Percentiles rank a stretch among this genome's conserved stretches.
These are phyloP conservation scores for Rhizophora mangle DNA, from an alignment of 345 rosid genomes.

Conservation along the genomic window DNA sequence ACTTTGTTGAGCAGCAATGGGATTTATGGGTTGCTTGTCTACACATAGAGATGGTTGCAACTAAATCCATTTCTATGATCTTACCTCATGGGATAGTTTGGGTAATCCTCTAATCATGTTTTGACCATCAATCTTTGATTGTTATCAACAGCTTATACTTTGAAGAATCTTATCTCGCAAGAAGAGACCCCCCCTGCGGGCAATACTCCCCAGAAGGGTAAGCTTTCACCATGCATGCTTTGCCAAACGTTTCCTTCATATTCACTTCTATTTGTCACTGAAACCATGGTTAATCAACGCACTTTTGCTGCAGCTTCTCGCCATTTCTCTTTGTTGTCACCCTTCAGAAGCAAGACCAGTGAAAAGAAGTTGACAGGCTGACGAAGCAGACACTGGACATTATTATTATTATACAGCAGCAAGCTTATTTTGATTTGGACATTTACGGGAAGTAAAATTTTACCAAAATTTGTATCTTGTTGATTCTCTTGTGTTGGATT, in stretches of 20 bases:
- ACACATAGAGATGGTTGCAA: no score
- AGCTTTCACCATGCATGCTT: conserved; percentile 20
- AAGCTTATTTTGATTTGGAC: conserved; percentile 10
- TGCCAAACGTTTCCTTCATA: not conserved
- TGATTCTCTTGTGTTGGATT: not conserved
- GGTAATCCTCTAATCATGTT: not conserved
- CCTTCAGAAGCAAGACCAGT: conserved; percentile 73
- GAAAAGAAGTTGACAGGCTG: conserved; percentile 51
- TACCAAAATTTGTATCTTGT: conserved; percentile 3
- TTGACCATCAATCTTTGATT: conserved; percentile 23
- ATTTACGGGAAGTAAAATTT: conserved; percentile 14
- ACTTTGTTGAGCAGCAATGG: no score
- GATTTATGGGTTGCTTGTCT: no score
- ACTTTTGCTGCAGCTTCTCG: conserved; percentile 59
- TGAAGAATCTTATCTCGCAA: conserved; percentile 85
- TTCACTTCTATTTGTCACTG: not conserved
- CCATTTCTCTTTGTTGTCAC: conserved; percentile 65
- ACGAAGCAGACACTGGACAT: conserved; percentile 6
- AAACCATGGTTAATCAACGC: not conserved
- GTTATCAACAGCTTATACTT: conserved; percentile 53
- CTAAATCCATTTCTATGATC: no score
- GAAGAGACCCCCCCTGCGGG: conserved; percentile 63
- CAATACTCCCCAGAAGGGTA: conserved; percentile 62
- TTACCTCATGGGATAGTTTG: no score
- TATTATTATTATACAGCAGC: conserved; percentile 2